phyloP scores from a whole-genome alignment of 2,329 filamentous ascomycete genomes.

The Fonsecaea erecta region DNA sequence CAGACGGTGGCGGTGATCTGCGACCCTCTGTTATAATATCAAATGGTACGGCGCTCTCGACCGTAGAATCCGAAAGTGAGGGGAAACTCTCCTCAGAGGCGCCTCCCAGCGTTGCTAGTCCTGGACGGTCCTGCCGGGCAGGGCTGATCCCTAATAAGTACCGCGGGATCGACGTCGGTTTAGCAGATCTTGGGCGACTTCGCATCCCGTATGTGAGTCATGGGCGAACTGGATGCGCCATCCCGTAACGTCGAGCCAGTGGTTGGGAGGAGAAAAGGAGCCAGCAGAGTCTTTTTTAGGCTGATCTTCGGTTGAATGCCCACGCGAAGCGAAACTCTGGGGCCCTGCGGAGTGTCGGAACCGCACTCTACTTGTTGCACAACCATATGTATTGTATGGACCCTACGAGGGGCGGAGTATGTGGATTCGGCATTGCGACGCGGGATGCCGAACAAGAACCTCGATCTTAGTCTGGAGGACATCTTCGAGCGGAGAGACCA shows the following conservation, averaged over 20 bases:
- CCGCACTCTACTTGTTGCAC: neutral
- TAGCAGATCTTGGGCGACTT: neutral
- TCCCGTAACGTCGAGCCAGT: neutral
- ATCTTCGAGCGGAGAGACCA: neutral
- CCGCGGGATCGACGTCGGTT: neutral
- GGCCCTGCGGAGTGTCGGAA: conserved; percentile 17
- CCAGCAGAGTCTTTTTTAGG: neutral
- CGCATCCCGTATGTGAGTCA: neutral
- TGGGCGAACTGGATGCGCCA: neutral
- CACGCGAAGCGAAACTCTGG: neutral
- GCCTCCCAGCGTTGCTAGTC: neutral
- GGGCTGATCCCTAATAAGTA: neutral
- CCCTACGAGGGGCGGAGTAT: neutral
- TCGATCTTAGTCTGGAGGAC: neutral
- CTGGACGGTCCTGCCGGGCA: neutral
- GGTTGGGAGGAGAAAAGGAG: neutral
- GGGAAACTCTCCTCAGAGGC: neutral
- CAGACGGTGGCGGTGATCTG: neutral
- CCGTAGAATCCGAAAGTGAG: neutral
- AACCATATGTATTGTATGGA: neutral
- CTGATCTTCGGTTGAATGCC: conserved; percentile 2
- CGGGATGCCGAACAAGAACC: neutral
- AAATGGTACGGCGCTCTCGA: neutral
- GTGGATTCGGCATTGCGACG: neutral
- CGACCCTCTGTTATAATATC: neutral